Evolutionary conservation across 163 green algal species (phyloP).

Genomic region (Trebouxiophyceae sp.): DNA sequence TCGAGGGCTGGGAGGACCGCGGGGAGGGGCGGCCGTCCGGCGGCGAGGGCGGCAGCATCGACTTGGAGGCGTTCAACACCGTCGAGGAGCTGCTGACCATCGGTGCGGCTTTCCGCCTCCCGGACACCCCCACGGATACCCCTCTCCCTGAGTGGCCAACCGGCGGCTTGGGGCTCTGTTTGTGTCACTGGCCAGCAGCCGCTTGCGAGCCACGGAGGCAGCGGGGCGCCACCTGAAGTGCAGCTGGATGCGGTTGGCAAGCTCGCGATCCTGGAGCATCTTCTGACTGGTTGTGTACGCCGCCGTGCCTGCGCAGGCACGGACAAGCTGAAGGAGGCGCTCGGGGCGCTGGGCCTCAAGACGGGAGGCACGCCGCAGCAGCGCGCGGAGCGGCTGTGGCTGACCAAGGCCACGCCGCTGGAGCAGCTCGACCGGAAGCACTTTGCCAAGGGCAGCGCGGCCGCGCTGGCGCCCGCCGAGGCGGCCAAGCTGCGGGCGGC

Average conservation of each 20-base stretch:
- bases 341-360: conserved; percentile 85
- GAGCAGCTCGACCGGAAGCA: conserved; percentile 71
- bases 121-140: no score
- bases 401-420: conserved; percentile 55
- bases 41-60: conserved; percentile 33
- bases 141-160: no score
- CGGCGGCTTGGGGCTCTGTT: no score
- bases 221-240: no score
- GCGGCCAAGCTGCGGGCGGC: background rate
- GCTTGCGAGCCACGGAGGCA: no score
- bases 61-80: conserved; percentile 78
- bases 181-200: no score
- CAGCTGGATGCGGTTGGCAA: no score
- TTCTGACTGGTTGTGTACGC: no score
- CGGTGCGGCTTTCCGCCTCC: conserved; percentile 27
- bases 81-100: conserved; percentile 78
- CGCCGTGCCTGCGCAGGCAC: no score
- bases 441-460: conserved; percentile 68
- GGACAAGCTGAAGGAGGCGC: conserved; percentile 75
- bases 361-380: conserved; percentile 75
- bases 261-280: no score
- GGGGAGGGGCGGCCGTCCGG: conserved; percentile 31
- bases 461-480: conserved; percentile 1
- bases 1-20: conserved; percentile 81
- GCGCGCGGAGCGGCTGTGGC: conserved; percentile 77